Evolutionary conservation across 345 rosid genomes (phyloP).

Genomic region (Eucalyptus brandiana): DNA sequence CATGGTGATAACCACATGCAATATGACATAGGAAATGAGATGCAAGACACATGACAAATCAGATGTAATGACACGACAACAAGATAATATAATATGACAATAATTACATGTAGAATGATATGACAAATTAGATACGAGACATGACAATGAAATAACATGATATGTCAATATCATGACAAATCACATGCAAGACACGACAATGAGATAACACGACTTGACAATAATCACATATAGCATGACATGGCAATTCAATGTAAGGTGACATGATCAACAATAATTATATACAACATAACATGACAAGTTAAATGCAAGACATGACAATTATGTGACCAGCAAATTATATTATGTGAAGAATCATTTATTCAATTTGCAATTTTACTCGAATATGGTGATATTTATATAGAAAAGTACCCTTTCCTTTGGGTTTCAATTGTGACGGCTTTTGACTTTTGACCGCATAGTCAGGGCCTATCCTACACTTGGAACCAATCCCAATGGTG

Average conservation of each 20-base stretch:
- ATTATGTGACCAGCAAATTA: background rate
- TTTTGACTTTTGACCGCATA: background rate
- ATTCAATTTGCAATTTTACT: background rate
- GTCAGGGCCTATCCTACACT: background rate
- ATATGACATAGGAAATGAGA: background rate
- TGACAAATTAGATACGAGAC: rapidly evolving
- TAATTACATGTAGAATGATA: rapidly evolving
- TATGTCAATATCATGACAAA: too few relatives aligned
- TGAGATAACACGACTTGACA: background rate
- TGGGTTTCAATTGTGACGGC: background rate
- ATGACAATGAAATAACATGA: background rate
- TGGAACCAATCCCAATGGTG: background rate
- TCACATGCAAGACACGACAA: rapidly evolving
- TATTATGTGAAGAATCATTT: background rate
- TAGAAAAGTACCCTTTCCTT: background rate
- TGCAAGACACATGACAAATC: background rate
- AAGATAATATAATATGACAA: background rate
- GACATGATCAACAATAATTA: background rate
- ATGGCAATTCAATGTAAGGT: background rate
- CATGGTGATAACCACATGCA: background rate
- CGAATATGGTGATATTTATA: background rate
- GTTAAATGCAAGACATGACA: background rate
- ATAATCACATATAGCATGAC: background rate
- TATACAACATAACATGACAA: background rate
- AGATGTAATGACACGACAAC: background rate